A percentile compares a stretch with the other conserved stretches of the same genome.
These are phyloP conservation scores for Entomortierella beljakovae DNA, from an alignment of 192 early-diverging fungal genomes.

Conservation along the genomic window DNA sequence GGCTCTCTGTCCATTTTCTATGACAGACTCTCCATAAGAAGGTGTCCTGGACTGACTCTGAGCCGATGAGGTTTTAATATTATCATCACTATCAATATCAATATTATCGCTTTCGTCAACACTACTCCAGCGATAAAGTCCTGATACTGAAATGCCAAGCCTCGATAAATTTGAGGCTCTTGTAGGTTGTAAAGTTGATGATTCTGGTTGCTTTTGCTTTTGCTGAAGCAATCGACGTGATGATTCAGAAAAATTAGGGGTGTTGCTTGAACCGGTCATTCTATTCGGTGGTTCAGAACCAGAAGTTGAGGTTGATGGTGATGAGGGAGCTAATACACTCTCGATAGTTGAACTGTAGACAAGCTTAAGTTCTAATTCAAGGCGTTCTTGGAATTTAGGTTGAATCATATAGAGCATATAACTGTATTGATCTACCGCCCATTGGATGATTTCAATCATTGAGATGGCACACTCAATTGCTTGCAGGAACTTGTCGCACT, in stretches of 20 bases:
- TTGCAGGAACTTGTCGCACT: conserved; percentile 20
- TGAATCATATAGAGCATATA: conserved; percentile 64
- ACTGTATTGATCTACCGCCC: conserved; percentile 63
- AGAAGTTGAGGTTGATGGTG: not conserved
- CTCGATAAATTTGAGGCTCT: not conserved
- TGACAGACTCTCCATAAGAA: conserved; percentile 2
- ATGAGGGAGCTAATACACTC: not conserved
- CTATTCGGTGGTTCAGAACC: not conserved
- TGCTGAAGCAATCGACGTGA: not conserved
- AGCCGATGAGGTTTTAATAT: not conserved
- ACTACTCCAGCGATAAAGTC: conserved; percentile 19
- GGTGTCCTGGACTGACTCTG: not conserved
- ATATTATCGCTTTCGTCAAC: not conserved
- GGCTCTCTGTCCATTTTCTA: conserved; percentile 32
- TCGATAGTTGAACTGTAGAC: conserved; percentile 19
- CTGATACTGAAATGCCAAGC: conserved; percentile 15
- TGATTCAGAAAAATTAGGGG: not conserved
- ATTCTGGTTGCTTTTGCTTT: not conserved
- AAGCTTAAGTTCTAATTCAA: conserved; percentile 63
- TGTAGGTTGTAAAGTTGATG: not conserved
- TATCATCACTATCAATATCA: not conserved
- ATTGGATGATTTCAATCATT: conserved; percentile 55
- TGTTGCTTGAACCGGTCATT: not conserved
- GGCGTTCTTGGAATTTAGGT: conserved; percentile 50
- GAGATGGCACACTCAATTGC: conserved; percentile 21